Evolutionary conservation across 192 early-diverging fungal species (phyloP), one percentile per base, ranked within the genome.

Genomic region (Funneliformis mosseae): DNA sequence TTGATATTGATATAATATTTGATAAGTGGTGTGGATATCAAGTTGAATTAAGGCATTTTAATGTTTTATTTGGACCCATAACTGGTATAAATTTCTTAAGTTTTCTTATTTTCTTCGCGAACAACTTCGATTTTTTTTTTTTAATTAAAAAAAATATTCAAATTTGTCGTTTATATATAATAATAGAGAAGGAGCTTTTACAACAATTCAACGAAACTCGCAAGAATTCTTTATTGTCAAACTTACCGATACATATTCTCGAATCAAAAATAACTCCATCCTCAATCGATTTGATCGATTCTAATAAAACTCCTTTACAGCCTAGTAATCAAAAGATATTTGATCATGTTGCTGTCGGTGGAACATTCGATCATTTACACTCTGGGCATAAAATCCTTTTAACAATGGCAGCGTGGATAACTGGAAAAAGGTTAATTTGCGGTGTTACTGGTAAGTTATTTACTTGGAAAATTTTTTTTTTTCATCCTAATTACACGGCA

Each of bases 341-440:
- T 86, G 79, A 83, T 25, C 77, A 88, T 81, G 93, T 93, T 1
- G 92, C 88, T 12, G 80, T 97, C 8, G 98, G 98, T 28, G 98
- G 98, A 18, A 98, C 98, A 23, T 99, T 99, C 88, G 98, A 99
- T 85, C 97, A 98, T 81, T 85, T 99, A 68, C 98, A 99, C 78
- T 85, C 90, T 2, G 98, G 97, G 11, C 98, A 99, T 84, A 96
- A 98, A 88, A 95, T 98, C 45, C 84, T 99, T 16, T 87, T 99
- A 43, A 92, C 95, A 0, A 93, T 92, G 81, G 90, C 94, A 0
- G 93, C 91, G 0, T 90, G 93, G 83, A 85, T 95, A 10, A 83
- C 95, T 6, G 83, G 84, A 11, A 84, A 91, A 69, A 74, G 89
- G 78, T 74, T 95, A 77, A 79, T 93, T 73, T 91, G 94, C 80